A percentile compares a stretch with the other conserved stretches of the same genome.
Conservation (phyloP, 2,329 filamentous ascomycete genomes). For the Talaromyces sp. region DNA sequence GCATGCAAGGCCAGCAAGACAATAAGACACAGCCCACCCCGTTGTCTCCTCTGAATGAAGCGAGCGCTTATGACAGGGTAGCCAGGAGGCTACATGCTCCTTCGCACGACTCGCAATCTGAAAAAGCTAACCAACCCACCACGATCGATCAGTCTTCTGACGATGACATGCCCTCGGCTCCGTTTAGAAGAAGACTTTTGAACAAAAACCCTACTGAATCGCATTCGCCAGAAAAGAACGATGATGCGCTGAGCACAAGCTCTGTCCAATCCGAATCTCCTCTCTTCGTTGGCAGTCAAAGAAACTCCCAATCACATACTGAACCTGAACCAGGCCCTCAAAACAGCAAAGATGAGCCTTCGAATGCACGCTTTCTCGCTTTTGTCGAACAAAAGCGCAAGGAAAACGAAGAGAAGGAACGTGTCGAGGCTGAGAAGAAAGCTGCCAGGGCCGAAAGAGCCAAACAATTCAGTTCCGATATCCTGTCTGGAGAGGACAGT, state of each 20-base stretch:
- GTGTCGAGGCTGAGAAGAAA: slow-evolving; percentile 40
- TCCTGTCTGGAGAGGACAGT: slow-evolving; percentile 46
- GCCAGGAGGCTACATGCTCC: slow-evolving; percentile 10
- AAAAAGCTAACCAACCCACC: slow-evolving; percentile 18
- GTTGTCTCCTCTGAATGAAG: slow-evolving; percentile 17
- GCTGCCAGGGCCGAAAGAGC: slow-evolving; percentile 26
- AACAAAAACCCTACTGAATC: slow-evolving; percentile 19
- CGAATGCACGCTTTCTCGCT: slow-evolving; percentile 58
- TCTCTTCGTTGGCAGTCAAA: slow-evolving; percentile 33
- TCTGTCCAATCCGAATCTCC: slow-evolving; percentile 29
- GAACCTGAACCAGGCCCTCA: slow-evolving; percentile 19
- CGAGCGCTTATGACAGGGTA: slow-evolving; percentile 38
- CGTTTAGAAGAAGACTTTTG: slow-evolving; percentile 22
- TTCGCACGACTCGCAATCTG: neutral
- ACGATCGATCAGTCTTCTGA: slow-evolving; percentile 33
- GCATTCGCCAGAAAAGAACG: slow-evolving; percentile 16
- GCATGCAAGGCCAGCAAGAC: slow-evolving; percentile 47
- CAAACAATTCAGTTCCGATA: slow-evolving; percentile 32
- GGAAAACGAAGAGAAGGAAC: slow-evolving; percentile 63
- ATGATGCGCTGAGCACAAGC: slow-evolving; percentile 22
- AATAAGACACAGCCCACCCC: slow-evolving; percentile 11
- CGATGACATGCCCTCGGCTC: slow-evolving; percentile 25
- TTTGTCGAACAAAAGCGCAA: slow-evolving; percentile 68
- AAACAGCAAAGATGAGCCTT: slow-evolving; percentile 23
- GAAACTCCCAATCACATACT: slow-evolving; percentile 13